Evolutionary conservation across 1,284 basidiomycete genomes (phyloP), one percentile per base, ranked within the genome.

Genomic region (Cryptococcus floricola): DNA sequence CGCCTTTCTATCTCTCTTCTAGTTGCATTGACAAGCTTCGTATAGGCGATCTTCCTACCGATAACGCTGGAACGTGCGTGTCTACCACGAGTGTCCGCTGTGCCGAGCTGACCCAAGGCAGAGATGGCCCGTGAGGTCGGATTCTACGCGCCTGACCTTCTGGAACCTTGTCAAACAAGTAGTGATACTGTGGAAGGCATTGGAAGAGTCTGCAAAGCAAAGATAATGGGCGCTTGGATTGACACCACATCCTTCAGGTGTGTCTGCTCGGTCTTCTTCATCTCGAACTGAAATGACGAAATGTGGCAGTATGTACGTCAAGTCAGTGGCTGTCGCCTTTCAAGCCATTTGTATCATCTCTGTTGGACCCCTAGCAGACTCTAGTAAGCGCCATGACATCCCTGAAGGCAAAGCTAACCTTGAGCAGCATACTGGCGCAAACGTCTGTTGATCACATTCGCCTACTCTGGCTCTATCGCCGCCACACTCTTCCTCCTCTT

Each of bases 341-440:
- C 93, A 96, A 70, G 92, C 91, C 0, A 69, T 95, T 16, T 88
- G 87, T 0, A 91, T 96, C 48, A 91, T 95, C 59, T 91, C 90
- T 10, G 87, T 93, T 81, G 89, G 91, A 16, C 85, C 85, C 13
- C 85, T 92, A 53, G 92, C 92, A 2, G 89, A 96, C 74, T 83
- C 88, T 62, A 84, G 91, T 92, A 68, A 55, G 87, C 27, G n/a
- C 52, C 38, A n/a, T 31, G 5, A 28, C 8, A 39, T 39, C 8
- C 45, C 37, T 27, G 9, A 48, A 47, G 10, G 3, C 16, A 50
- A 5, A 16, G 31, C 42, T 19, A 12, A 8, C 25, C 37, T 18
- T 19, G 1, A n/a, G 8, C 68, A 92, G 91, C 87, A 0, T 81
- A 83, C 5, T 84, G 85, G 66, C 84, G 92, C 31, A 93, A 93